phyloP scores from a whole-genome alignment of 1,284 basidiomycete species.

The Apiotrichum sp. region DNA sequence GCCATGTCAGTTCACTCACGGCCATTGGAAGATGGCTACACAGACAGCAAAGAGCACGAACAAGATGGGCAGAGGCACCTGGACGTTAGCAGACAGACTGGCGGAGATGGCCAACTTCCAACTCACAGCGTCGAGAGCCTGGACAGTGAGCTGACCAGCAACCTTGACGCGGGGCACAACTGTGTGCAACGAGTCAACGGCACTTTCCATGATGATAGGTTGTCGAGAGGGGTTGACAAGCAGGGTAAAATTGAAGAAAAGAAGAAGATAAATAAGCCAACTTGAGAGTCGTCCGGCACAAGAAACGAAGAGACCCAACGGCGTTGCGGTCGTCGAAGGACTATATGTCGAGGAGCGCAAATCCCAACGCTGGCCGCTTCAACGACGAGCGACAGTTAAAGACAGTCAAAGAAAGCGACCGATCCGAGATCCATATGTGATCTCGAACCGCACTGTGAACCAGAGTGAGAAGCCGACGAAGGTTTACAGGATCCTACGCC shows the following conservation, averaged over 20 bases:
- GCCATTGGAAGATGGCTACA: conserved; percentile 5
- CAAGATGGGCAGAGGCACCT: conserved; percentile 7
- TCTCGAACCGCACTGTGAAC: too few species aligned
- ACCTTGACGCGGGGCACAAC: conserved; percentile 4
- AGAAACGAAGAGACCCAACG: too few species aligned
- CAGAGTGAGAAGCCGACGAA: too few species aligned
- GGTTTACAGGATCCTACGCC: too few species aligned
- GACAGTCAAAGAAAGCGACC: too few species aligned
- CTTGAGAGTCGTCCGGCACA: too few species aligned
- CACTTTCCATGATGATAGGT: conserved; percentile 1
- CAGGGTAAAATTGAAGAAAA: background rate
- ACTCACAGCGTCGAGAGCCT: conserved; percentile 9
- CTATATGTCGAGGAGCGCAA: too few species aligned
- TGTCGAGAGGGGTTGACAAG: background rate
- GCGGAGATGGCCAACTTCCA: background rate
- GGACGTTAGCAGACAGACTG: background rate
- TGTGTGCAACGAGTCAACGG: conserved; percentile 2
- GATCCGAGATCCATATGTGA: too few species aligned
- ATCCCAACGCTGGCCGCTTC: too few species aligned
- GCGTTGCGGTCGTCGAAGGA: too few species aligned
- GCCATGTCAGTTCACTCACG: conserved; percentile 1
- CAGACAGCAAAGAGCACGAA: conserved; percentile 8
- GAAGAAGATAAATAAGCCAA: too few species aligned
- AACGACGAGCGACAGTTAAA: too few species aligned
- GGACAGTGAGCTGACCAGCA: background rate